Evolutionary conservation across 2,329 filamentous ascomycete species (phyloP), one percentile per base, ranked within the genome.

Genomic region (Orbilia oligospora): DNA sequence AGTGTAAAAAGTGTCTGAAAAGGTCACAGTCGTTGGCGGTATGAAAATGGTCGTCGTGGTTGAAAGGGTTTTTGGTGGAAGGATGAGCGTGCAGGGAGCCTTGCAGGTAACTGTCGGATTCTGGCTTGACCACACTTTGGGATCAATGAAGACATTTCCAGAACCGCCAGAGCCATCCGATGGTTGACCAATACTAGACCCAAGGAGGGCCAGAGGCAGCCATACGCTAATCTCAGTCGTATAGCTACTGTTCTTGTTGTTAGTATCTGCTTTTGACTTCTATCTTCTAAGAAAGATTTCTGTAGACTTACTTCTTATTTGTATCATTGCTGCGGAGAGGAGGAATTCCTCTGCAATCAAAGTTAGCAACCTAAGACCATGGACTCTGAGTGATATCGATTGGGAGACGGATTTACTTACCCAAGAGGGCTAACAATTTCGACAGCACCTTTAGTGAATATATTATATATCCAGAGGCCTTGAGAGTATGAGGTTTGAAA

Each of bases 211-310:
- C 18, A 71, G 27, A n/a, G 46, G 46, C 41, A 71, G 20, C 68
- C 68, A 71, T 12, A 58, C 68, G 10, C 46, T 65, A 44, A 71
- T 33, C 9, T 22, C 63, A 16, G 56, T 64, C 1, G 56, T 51
- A 41, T 58, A 71, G 27, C 68, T 51, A 51, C 48, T 51, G 48
- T 51, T 51, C 20, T 51, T 44, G 44, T 71, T 71, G n/a, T 71
- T 44, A 55, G 63, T 71, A 53, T 56, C 27, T 20, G 46, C 24
- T 46, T 56, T 46, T 36, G 51, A n/a, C 14, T n/a, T n/a, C 8
- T 44, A n/a, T 16, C 18, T 56, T 46, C 44, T 20, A 24, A 22
- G n/a, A 16, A 18, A 36, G 16, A 38, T 51, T 58, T 48, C n/a
- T n/a, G 4, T 48, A 51, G 24, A 51, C 48, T 3, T 46, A 46